Conservation (phyloP, 2,329 filamentous ascomycete genomes). For the Colletotrichum sp. region DNA sequence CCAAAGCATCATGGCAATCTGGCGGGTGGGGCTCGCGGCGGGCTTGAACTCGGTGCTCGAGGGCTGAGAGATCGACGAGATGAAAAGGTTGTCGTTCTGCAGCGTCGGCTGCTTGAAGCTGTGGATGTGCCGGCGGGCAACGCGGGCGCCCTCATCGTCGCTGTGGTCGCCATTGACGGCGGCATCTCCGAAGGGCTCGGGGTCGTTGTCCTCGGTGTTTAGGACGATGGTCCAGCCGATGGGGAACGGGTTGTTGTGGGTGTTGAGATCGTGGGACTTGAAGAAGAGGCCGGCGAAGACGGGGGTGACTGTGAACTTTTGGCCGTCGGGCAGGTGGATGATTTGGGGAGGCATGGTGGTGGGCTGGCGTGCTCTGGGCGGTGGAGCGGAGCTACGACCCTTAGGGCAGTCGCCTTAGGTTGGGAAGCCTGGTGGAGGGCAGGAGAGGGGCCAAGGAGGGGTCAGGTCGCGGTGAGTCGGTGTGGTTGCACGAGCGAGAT, state of each 20-base stretch:
- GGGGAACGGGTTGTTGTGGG: slow-evolving; percentile 74
- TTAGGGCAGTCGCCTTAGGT: not conserved
- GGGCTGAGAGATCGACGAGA: slow-evolving; percentile 89
- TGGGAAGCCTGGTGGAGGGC: not conserved
- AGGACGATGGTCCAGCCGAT: slow-evolving; percentile 91
- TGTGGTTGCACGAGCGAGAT: not conserved
- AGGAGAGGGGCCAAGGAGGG: not conserved
- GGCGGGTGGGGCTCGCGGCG: slow-evolving; percentile 79
- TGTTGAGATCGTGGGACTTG: slow-evolving; percentile 78
- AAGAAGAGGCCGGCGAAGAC: slow-evolving; percentile 94
- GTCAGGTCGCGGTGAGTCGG: not conserved
- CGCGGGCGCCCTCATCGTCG: slow-evolving; percentile 27
- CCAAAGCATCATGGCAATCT: slow-evolving; percentile 98
- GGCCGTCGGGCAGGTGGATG: slow-evolving; percentile 85
- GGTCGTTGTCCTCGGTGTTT: slow-evolving; percentile 63
- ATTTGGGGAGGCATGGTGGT: slow-evolving; percentile 43
- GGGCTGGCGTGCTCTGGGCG: not conserved
- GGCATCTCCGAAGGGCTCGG: not conserved
- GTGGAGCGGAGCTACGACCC: not conserved
- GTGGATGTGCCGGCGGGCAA: slow-evolving; percentile 51
- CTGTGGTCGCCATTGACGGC: slow-evolving; percentile 32
- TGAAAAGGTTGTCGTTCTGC: slow-evolving; percentile 82
- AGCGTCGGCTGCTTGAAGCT: slow-evolving; percentile 79
- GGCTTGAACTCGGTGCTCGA: slow-evolving; percentile 81
- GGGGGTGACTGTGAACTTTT: slow-evolving; percentile 79